phyloP scores from a whole-genome alignment of 208 protist species.

The Acanthamoeba culbertsoni region DNA sequence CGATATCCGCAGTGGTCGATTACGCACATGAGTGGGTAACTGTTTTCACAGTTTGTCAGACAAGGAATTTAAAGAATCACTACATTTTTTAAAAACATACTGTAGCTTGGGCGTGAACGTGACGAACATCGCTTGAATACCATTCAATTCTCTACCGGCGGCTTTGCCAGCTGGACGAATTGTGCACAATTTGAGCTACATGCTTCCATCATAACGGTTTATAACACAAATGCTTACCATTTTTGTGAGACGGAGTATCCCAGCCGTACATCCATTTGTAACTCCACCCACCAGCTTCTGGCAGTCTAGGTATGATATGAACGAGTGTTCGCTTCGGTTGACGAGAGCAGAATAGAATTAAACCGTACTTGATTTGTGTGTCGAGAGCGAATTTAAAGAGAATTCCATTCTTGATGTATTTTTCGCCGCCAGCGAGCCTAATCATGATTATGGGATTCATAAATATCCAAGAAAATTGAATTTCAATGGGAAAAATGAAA shows the following conservation, averaged over 20 bases:
- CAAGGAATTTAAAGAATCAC: background rate
- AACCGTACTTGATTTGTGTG: background rate
- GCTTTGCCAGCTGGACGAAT: background rate
- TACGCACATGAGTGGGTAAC: background rate
- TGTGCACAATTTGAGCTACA: background rate
- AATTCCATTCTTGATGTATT: slow-evolving; percentile 51
- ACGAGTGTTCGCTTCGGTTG: background rate
- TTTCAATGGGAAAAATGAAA: background rate
- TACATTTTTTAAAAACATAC: background rate
- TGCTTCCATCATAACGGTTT: background rate
- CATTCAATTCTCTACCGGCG: background rate
- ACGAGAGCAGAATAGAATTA: background rate
- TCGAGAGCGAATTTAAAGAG: slow-evolving; percentile 66
- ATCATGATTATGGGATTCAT: background rate
- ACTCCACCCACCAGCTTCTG: background rate
- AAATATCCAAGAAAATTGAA: background rate
- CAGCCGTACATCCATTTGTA: slow-evolving; percentile 34
- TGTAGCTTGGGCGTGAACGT: background rate
- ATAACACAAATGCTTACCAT: background rate
- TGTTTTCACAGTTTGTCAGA: no score
- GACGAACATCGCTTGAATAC: slow-evolving; percentile 18
- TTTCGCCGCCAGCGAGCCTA: background rate
- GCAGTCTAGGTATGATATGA: background rate
- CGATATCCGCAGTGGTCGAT: background rate
- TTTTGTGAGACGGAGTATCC: background rate